Evolutionary conservation across 495 filamentous ascomycete species (phyloP).

Genomic region (Podospora anserina): DNA sequence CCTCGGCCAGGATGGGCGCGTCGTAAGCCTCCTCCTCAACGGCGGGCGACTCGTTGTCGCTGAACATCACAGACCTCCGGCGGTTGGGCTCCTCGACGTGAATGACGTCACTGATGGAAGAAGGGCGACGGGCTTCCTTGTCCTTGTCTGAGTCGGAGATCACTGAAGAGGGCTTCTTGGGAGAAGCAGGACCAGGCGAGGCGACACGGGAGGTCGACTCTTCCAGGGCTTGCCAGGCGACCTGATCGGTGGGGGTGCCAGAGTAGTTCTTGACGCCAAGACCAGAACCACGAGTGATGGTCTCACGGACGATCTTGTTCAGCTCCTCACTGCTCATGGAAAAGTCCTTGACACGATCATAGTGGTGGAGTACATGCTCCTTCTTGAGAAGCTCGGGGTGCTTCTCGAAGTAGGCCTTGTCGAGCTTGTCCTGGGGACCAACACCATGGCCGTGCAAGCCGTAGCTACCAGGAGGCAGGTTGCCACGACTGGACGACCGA

Average conservation of each 20-base stretch:
- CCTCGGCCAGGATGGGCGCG: slow-evolving; percentile 85
- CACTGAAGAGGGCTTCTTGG: slow-evolving; percentile 22
- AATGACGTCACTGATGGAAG: slow-evolving; percentile 60
- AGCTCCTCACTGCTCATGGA: slow-evolving; percentile 88
- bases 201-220: slow-evolving; percentile 70
- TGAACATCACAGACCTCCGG: slow-evolving; percentile 59
- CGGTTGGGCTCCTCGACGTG: slow-evolving; percentile 72
- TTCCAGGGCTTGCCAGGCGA: slow-evolving; percentile 77
- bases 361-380: slow-evolving; percentile 51
- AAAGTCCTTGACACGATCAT: slow-evolving; percentile 70
- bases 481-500: slow-evolving; percentile 46
- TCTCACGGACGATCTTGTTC: slow-evolving; percentile 81
- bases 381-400: slow-evolving; percentile 78
- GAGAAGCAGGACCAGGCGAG: slow-evolving; percentile 55
- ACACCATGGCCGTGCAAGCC: slow-evolving; percentile 82
- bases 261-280: slow-evolving; percentile 56
- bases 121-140: slow-evolving; percentile 13
- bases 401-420: slow-evolving; percentile 85
- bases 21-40: slow-evolving; percentile 50
- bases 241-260: slow-evolving; percentile 73
- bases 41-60: slow-evolving; percentile 45
- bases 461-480: slow-evolving; percentile 70
- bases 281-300: slow-evolving; percentile 61
- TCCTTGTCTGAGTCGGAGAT: slow-evolving; percentile 19
- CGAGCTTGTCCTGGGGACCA: slow-evolving; percentile 66